Base-by-base conservation (phyloP, 148 eudicot species). In the Persicaria tinctoria region DNA sequence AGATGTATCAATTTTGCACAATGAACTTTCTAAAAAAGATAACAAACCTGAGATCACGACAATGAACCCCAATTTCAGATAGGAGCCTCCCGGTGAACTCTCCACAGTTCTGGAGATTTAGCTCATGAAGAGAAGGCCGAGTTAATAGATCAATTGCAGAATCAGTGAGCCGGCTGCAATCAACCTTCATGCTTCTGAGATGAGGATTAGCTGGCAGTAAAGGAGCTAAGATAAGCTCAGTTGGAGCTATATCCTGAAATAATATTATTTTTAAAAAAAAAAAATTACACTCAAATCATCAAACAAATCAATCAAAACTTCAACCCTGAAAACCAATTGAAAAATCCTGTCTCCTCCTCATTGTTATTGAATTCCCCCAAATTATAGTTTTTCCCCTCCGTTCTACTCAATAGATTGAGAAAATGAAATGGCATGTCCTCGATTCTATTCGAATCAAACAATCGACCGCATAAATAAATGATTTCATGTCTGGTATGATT, bases 61-160 rank as follows among this genome's bases (percentile, higher is more conserved):
- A 95, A 2, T 74, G 81, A 1, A 51, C 76, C 14, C 97, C 98
- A 54, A 92, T 80, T 76, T 81, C 86, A 46, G 86, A 86, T 27
- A 95, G 92, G 75, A 95, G 85, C 80, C 16, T 84, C 17, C 97
- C 98, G 74, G 90, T 89, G 47, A 90, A 90, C 80, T 86, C 92
- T 20, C 81, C 83, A 80, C 97, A 92, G 82, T 88, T 94, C 51
- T 87, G 91, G 27, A 92, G 93, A 54, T 64, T 84, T 59, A 92
- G 83, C 68, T 91, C 92, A 4, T 76, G 87, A 83, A 90, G 82
- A 48, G 95, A 87, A 49, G 96, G 93, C 2, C 83, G 88, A 14
- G 87, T 79, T 75, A 93, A 86, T 27, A 68, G 81, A 75, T 82
- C 79, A 20, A 89, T 82, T 17, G 95, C 89, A 0, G 87, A 78